Conservation (phyloP, 2,329 filamentous ascomycete genomes). For the Coccinonectria pachysandricola region DNA sequence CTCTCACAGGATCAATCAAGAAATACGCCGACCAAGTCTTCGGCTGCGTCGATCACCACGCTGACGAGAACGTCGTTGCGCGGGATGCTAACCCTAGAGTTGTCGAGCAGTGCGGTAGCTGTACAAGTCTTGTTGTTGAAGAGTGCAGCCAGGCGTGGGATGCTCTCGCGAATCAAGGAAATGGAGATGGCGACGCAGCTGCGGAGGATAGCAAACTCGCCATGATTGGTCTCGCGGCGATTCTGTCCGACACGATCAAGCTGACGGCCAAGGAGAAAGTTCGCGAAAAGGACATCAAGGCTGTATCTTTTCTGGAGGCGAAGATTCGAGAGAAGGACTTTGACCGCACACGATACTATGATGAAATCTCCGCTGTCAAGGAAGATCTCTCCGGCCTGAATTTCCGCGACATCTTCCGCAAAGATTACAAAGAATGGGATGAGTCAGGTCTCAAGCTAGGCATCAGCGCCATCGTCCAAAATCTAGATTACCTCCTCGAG, state of each 20-base stretch:
- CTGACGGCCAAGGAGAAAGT: constrained; percentile 55
- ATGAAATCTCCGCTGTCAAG: constrained; percentile 53
- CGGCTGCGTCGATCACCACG: constrained; percentile 71
- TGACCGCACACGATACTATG: constrained; percentile 45
- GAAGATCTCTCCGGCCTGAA: constrained; percentile 51
- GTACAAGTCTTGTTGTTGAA: constrained; percentile 58
- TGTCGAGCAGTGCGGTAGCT: constrained; percentile 60
- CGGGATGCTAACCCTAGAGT: constrained; percentile 43
- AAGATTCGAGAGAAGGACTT: constrained; percentile 33
- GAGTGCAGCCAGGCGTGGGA: constrained; percentile 51
- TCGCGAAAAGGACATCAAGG: constrained; percentile 47
- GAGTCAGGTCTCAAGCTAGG: constrained; percentile 49
- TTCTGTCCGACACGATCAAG: constrained; percentile 64
- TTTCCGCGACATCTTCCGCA: constrained; percentile 59
- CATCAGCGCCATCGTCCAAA: constrained; percentile 54
- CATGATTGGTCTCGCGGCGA: constrained; percentile 55
- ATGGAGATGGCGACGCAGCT: constrained; percentile 13
- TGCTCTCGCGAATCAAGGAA: constrained; percentile 22
- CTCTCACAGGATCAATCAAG: constrained; percentile 50
- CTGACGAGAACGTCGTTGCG: constrained; percentile 52
- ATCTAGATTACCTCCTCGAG: constrained; percentile 47
- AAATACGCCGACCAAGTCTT: constrained; percentile 43
- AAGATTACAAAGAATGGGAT: constrained; percentile 78
- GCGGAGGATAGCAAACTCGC: constrained; percentile 49
- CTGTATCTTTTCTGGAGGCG: constrained; percentile 48